Conservation (phyloP, 352 stramenopile species). For the Globisporangium paroecandrum region DNA sequence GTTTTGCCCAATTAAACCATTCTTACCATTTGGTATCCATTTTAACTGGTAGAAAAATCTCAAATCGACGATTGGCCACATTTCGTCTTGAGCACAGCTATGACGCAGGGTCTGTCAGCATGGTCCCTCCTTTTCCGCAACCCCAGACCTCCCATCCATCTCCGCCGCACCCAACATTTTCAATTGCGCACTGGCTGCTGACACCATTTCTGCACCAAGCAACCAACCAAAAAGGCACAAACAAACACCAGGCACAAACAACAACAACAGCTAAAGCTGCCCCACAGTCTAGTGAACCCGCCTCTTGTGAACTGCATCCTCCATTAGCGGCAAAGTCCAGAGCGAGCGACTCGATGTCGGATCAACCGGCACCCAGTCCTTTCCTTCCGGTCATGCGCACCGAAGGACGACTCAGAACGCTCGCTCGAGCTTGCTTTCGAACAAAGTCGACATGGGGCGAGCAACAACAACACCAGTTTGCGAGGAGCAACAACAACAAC, state of each 20-base stretch:
- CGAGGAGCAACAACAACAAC: not conserved
- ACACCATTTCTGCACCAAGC: not conserved
- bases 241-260: not conserved
- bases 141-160: not conserved
- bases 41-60: not conserved
- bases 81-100: not conserved
- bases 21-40: accelerated
- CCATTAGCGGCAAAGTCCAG: not conserved
- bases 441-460: not conserved
- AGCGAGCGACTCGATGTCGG: not conserved
- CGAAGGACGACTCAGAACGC: not conserved
- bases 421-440: not conserved
- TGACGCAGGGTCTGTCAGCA: conserved; percentile 9
- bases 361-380: not conserved
- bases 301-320: not conserved
- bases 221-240: not conserved
- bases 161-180: not conserved
- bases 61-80: not conserved
- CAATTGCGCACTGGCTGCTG: not conserved
- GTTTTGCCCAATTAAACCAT: not conserved
- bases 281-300: not conserved
- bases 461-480: not conserved
- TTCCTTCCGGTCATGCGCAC: not conserved
- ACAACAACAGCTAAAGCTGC: not conserved
- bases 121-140: conserved; percentile 3